A percentile compares a stretch with the other conserved stretches of the same genome.
phyloP scores from a whole-genome alignment of 1,139 yeast species.

The Hemisphaericaspora lyxosophila region DNA sequence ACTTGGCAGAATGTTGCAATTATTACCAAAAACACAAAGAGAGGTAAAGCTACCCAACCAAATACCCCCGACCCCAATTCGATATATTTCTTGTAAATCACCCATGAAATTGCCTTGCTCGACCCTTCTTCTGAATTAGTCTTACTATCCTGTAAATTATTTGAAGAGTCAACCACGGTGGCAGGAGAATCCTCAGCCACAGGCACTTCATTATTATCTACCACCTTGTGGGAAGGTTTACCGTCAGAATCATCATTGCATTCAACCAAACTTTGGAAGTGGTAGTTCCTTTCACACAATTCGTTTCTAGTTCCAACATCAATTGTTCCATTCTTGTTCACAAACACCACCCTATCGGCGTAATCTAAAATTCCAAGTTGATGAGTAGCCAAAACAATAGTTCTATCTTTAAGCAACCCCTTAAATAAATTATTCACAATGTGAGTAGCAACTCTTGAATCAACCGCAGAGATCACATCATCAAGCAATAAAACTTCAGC shows the following conservation, averaged over 20 bases:
- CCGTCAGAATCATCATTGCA: slow-evolving; percentile 17
- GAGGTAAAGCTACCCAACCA: slow-evolving; percentile 29
- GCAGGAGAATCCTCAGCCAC: slow-evolving; percentile 21
- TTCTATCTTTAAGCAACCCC: slow-evolving; percentile 29
- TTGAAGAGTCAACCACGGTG: too few species aligned
- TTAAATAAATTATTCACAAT: slow-evolving; percentile 34
- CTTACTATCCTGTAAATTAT: slow-evolving; percentile 19
- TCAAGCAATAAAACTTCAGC: slow-evolving; percentile 36
- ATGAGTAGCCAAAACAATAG: slow-evolving; percentile 40
- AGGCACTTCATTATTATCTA: neutral
- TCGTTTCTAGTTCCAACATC: slow-evolving; percentile 34
- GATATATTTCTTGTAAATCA: slow-evolving; percentile 35
- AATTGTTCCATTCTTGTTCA: slow-evolving; percentile 35
- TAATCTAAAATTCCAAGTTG: slow-evolving; percentile 33
- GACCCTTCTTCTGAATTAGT: slow-evolving; percentile 41
- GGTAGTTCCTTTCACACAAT: slow-evolving; percentile 23
- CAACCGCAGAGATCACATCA: slow-evolving; percentile 46
- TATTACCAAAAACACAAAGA: slow-evolving; percentile 38
- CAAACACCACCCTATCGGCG: slow-evolving; percentile 34
- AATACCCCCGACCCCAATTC: slow-evolving; percentile 42
- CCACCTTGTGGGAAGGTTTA: slow-evolving; percentile 22
- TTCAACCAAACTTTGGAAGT: slow-evolving; percentile 30
- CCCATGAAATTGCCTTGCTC: slow-evolving; percentile 41
- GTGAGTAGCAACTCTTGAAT: slow-evolving; percentile 40
- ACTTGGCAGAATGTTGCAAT: slow-evolving; percentile 39